Evolutionary conservation across 345 rosid genomes (phyloP).

Genomic region (Excoecaria agallocha): DNA sequence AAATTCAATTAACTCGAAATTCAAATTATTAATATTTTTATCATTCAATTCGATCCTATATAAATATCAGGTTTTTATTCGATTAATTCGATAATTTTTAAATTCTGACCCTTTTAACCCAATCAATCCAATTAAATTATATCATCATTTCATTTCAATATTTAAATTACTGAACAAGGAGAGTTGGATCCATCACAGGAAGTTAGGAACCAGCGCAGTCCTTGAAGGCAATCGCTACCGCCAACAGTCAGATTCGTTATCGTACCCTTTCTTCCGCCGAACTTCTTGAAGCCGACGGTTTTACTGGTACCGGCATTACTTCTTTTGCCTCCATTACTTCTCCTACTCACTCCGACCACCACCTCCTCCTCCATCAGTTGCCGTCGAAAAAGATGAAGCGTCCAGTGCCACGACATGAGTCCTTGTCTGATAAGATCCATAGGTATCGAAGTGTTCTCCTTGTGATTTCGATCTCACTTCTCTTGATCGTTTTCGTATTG

Average conservation of each 20-base stretch:
- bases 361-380: conserved; percentile 32
- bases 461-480: conserved; percentile 61
- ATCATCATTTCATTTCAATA: not conserved
- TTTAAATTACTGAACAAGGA: conserved; percentile 25
- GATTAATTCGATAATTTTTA: too few species aligned
- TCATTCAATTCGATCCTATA: too few species aligned
- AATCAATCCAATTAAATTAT: too few species aligned
- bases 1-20: too few species aligned
- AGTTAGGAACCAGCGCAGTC: conserved; percentile 66
- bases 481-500: conserved; percentile 55
- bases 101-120: too few species aligned
- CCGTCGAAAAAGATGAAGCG: conserved; percentile 55
- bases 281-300: conserved; percentile 15
- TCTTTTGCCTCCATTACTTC: conserved; percentile 47
- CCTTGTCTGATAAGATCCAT: conserved; percentile 75
- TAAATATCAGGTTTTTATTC: too few species aligned
- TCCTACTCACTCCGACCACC: conserved; percentile 33
- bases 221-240: conserved; percentile 54
- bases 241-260: conserved; percentile 90
- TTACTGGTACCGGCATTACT: conserved; percentile 47
- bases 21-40: too few species aligned
- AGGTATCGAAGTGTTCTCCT: conserved; percentile 58
- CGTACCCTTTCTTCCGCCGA: conserved; percentile 47
- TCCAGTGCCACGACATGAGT: conserved; percentile 42
- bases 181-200: conserved; percentile 81